Evolutionary conservation across 1,284 basidiomycete species (phyloP).

Genomic region (Apiotrichum siamense): DNA sequence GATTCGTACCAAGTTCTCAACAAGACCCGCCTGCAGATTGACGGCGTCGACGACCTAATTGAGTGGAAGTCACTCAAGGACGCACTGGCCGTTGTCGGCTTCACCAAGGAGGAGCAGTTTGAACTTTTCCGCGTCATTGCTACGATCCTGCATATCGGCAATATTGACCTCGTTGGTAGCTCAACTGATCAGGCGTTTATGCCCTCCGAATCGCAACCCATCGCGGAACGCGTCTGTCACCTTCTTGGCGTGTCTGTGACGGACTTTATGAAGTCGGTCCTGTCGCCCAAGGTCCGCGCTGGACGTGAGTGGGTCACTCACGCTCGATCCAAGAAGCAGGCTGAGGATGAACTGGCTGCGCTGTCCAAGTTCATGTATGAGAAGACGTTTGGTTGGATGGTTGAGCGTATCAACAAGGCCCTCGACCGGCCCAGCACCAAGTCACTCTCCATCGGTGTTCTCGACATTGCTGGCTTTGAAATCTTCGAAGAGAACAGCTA

Average conservation of each 20-base stretch:
- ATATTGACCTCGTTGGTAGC: constrained; percentile 76
- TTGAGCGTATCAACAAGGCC: constrained; percentile 91
- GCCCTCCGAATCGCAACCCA: constrained; percentile 52
- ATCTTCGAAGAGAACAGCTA: constrained; percentile 78
- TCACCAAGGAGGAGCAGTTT: constrained; percentile 74
- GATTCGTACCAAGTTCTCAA: constrained; percentile 89
- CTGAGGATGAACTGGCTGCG: constrained; percentile 83
- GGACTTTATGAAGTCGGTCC: constrained; percentile 81
- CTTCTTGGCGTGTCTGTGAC: constrained; percentile 83
- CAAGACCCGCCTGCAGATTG: constrained; percentile 80
- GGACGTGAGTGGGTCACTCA: constrained; percentile 97
- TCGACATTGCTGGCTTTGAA: constrained; percentile 99
- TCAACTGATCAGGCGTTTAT: constrained; percentile 84
- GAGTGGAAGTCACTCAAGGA: constrained; percentile 76
- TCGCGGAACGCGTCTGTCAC: constrained; percentile 84
- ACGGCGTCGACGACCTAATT: constrained; percentile 85
- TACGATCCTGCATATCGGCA: constrained; percentile 91
- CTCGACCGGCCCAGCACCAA: constrained; percentile 88
- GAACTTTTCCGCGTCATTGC: constrained; percentile 93
- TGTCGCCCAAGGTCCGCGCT: constrained; percentile 83
- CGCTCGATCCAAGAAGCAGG: constrained; percentile 84
- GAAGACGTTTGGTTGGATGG: constrained; percentile 88
- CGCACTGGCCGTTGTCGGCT: constrained; percentile 52
- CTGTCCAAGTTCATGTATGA: constrained; percentile 97
- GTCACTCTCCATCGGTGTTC: constrained; percentile 87